Conservation (phyloP, 805 yeast species). For the Nematodospora valgi region DNA sequence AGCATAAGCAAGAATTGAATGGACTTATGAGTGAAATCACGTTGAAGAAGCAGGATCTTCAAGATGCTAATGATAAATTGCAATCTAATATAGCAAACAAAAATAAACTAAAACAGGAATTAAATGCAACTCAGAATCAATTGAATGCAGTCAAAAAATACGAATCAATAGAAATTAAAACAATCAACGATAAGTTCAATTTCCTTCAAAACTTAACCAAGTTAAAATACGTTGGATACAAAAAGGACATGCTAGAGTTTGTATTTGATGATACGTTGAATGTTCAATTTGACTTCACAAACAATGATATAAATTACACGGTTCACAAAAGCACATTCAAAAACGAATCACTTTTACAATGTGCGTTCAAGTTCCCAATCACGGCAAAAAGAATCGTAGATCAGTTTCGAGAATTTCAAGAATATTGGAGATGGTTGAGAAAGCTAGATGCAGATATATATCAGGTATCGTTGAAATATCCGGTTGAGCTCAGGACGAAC, state of each 20-base stretch:
- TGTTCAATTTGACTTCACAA: too few species aligned
- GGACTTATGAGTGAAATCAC: slow-evolving; percentile 6
- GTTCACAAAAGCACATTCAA: too few species aligned
- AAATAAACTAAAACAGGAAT: slow-evolving; percentile 10
- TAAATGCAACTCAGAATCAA: slow-evolving; percentile 10
- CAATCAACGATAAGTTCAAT: slow-evolving; percentile 18
- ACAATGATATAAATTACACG: too few species aligned
- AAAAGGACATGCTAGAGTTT: slow-evolving; percentile 11
- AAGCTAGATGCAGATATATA: slow-evolving; percentile 28
- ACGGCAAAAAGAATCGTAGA: too few species aligned
- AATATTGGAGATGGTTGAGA: slow-evolving; percentile 17
- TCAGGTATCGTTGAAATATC: slow-evolving; percentile 26
- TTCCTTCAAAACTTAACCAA: slow-evolving; percentile 25
- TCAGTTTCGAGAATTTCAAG: slow-evolving; percentile 10
- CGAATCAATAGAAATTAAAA: slow-evolving; percentile 17
- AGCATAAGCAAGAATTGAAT: slow-evolving; percentile 2
- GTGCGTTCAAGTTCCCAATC: too few species aligned
- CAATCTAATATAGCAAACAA: slow-evolving; percentile 10
- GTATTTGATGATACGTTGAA: slow-evolving; percentile 12
- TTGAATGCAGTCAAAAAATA: slow-evolving; percentile 16
- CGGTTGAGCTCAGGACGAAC: slow-evolving; percentile 14
- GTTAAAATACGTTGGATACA: slow-evolving; percentile 15
- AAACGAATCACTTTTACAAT: too few species aligned
- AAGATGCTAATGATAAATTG: slow-evolving; percentile 10
- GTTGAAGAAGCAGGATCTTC: slow-evolving; percentile 10